Evolutionary conservation across 2,329 filamentous ascomycete genomes (phyloP), one percentile per base, ranked within the genome.

Genomic region (Fonsecaea pedrosoi): DNA sequence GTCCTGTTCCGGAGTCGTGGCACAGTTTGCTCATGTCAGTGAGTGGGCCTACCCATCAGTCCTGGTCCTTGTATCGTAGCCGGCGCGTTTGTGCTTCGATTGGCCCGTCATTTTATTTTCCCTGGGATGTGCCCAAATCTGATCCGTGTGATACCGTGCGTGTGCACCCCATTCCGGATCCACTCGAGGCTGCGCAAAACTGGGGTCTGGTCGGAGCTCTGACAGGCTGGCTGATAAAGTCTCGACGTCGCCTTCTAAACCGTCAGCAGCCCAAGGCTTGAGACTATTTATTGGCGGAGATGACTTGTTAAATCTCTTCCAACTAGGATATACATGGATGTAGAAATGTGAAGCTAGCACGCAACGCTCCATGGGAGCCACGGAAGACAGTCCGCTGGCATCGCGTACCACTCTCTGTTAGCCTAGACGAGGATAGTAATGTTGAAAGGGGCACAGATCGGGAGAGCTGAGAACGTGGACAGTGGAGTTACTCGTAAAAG

Each of bases 111-210:
- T 9, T 4, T 50, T 12, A 21, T 25, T 50, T 9, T 50, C 9
- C 45, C 45, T 55, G 25, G 32, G 50, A 54, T 55, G 60, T 30
- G 34, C 25, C 38, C 61, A 48, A 64, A 59, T 34, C 62, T 50
- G 62, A 64, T 64, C 62, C 56, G 42, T 35, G 55, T 18, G 54
- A 60, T 64, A 55, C 62, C 48, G 60, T 59, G 62, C 50, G 62
- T 64, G 42, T 4, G 15, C 25, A 25, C 25, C 56, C 42, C 53
- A 34, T 21, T 30, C 45, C 32, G 21, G 62, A 54, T 34, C 62
- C 62, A 60, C 35, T n/a, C 56, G 18, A 7, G 7, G 21, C 54
- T 64, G 62, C 55, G 37, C 53, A 54, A 64, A 64, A 56, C 62
- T 60, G 62, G 62, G 62, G 62, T 35, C 30, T 15, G 13, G 48